These are phyloP conservation scores for Delonix regia DNA, from an alignment of 306 rosid species.

Conservation along the genomic window DNA sequence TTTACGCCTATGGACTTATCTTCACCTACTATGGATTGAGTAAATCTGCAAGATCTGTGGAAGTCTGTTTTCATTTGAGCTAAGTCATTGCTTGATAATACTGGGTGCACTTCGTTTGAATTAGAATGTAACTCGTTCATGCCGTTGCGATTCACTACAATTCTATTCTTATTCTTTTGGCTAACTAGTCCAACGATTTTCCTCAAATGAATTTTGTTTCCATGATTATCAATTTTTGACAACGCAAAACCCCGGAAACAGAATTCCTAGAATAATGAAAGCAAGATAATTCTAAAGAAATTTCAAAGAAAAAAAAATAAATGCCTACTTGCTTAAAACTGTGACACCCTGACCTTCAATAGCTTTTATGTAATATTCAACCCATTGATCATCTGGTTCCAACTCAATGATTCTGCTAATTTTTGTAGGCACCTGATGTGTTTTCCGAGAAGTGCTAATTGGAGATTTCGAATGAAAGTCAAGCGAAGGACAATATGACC, in stretches of 20 bases:
- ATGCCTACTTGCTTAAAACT: neutral
- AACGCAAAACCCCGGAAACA: neutral
- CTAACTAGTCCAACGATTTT: neutral
- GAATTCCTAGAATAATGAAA: neutral
- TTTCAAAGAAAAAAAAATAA: neutral
- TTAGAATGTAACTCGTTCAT: neutral
- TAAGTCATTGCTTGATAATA: neutral
- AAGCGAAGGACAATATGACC: neutral
- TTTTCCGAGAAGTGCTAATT: neutral
- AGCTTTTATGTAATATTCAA: neutral
- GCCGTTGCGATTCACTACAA: neutral
- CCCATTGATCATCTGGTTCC: neutral
- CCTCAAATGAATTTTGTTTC: neutral
- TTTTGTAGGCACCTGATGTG: neutral
- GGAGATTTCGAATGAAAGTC: neutral
- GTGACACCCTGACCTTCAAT: neutral
- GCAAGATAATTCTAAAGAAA: neutral
- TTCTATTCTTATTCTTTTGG: neutral
- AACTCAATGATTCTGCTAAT: neutral
- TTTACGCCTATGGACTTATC: neutral
- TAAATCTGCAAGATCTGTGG: neutral
- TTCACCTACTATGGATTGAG: neutral
- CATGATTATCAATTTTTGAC: neutral
- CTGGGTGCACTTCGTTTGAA: neutral
- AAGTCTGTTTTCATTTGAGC: neutral